Evolutionary conservation across 192 early-diverging fungal genomes (phyloP).

Genomic region (Funneliformis mosseae): DNA sequence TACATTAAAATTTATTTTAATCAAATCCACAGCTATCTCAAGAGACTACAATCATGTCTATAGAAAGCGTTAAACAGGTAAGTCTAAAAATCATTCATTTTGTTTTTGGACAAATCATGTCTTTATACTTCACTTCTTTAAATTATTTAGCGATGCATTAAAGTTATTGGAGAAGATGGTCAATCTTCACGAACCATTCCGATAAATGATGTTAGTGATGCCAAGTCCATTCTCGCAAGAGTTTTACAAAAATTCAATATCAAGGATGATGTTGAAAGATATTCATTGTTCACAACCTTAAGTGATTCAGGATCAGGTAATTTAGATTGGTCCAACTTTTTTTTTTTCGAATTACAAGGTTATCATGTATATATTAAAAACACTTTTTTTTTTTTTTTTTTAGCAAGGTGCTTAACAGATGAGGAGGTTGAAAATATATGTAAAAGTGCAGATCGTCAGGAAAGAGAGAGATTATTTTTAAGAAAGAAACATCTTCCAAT

Average conservation of each 20-base stretch:
- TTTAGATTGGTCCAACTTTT: neutral
- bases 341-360: neutral
- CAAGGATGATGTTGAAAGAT: conserved; percentile 68
- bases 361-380: neutral
- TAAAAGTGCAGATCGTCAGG: conserved; percentile 61
- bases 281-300: conserved; percentile 72
- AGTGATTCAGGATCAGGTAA: conserved; percentile 71
- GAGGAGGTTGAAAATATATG: conserved; percentile 81
- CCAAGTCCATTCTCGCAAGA: conserved; percentile 64
- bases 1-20: neutral
- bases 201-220: conserved; percentile 71
- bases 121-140: neutral
- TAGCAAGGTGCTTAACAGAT: conserved; percentile 69
- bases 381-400: conserved; percentile 3
- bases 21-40: neutral
- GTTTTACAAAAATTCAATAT: conserved; percentile 86
- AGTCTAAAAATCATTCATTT: neutral
- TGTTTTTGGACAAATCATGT: neutral
- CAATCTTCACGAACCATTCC: conserved; percentile 75
- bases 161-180: conserved; percentile 78
- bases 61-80: conserved; percentile 60
- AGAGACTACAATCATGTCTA: conserved; percentile 57
- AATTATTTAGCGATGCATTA: conserved; percentile 61
- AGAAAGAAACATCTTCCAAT: conserved; percentile 69
- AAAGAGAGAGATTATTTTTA: conserved; percentile 72